phyloP scores from a whole-genome alignment of 805 yeast genomes.

The Kluyveromyces dobzhanskii region DNA sequence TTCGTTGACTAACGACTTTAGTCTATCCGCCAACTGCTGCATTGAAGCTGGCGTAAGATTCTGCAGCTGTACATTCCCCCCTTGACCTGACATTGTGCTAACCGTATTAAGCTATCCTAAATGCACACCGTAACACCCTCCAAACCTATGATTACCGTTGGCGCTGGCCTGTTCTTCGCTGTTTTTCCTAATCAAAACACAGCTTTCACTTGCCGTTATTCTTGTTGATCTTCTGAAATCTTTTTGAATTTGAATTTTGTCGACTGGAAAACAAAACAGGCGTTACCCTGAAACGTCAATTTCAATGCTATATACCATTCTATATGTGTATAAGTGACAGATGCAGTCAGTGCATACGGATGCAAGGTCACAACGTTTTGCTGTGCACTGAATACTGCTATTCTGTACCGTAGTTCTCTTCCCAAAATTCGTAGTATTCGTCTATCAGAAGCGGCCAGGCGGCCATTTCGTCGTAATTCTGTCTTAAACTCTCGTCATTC shows the following conservation, averaged over 20 bases:
- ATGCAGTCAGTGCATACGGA: too few relatives aligned
- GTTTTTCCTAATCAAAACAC: too few relatives aligned
- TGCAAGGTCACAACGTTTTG: too few relatives aligned
- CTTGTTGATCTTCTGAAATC: background rate
- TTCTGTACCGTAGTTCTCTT: too few relatives aligned
- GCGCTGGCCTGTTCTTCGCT: too few relatives aligned
- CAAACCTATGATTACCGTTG: too few relatives aligned
- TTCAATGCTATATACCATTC: too few relatives aligned
- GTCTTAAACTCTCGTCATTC: conserved; percentile 42
- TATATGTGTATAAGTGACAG: background rate
- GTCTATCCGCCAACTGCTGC: conserved; percentile 51
- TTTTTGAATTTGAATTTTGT: background rate
- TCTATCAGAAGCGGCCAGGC: conserved; percentile 94
- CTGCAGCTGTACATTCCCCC: conserved; percentile 5
- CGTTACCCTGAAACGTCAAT: too few relatives aligned
- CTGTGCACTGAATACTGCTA: too few relatives aligned
- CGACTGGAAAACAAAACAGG: too few relatives aligned
- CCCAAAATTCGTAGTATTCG: conserved; percentile 58
- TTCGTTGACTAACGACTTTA: conserved; percentile 48
- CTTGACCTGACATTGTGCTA: conserved; percentile 1
- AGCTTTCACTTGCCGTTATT: too few relatives aligned
- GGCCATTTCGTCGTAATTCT: conserved; percentile 62
- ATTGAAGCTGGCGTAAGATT: conserved; percentile 17
- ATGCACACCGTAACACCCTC: too few relatives aligned
- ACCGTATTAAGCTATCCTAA: background rate